These are phyloP conservation scores for Colletotrichum godetiae DNA, from an alignment of 2,329 filamentous ascomycete species.

Conservation along the genomic window DNA sequence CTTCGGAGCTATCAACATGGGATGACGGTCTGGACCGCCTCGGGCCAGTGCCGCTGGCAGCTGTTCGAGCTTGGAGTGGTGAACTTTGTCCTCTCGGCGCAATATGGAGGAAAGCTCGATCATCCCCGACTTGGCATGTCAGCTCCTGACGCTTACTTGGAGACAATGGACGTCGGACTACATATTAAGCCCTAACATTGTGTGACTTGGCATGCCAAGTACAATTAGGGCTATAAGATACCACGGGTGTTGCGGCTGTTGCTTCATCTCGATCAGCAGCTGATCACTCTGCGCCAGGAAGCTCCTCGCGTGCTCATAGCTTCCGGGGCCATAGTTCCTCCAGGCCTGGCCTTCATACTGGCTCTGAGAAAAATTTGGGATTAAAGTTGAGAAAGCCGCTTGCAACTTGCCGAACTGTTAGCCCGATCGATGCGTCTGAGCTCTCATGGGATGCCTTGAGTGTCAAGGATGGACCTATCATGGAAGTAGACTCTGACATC, in stretches of 20 bases:
- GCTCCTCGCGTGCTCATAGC: not conserved
- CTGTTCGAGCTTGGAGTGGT: not conserved
- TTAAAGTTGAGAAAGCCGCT: not conserved
- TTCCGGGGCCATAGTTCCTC: not conserved
- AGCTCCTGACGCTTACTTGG: too few species aligned
- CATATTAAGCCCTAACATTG: not conserved
- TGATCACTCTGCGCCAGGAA: not conserved
- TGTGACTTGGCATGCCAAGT: not conserved
- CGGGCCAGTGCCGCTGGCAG: not conserved
- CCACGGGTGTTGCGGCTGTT: not conserved
- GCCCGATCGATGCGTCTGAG: not conserved
- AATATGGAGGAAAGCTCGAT: not conserved
- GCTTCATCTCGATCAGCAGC: not conserved
- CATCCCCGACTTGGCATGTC: not conserved
- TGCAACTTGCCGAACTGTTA: not conserved
- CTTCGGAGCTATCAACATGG: not conserved
- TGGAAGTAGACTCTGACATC: not conserved
- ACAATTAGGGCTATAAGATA: not conserved
- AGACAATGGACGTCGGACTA: not conserved
- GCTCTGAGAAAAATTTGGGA: not conserved
- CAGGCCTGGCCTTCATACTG: not conserved
- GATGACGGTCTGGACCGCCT: not conserved
- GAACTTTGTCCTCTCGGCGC: not conserved
- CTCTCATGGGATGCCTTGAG: too few species aligned
- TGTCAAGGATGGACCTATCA: not conserved